These are phyloP conservation scores for Ramularia collo-cygni DNA, from an alignment of 2,329 filamentous ascomycete genomes.

Conservation along the genomic window DNA sequence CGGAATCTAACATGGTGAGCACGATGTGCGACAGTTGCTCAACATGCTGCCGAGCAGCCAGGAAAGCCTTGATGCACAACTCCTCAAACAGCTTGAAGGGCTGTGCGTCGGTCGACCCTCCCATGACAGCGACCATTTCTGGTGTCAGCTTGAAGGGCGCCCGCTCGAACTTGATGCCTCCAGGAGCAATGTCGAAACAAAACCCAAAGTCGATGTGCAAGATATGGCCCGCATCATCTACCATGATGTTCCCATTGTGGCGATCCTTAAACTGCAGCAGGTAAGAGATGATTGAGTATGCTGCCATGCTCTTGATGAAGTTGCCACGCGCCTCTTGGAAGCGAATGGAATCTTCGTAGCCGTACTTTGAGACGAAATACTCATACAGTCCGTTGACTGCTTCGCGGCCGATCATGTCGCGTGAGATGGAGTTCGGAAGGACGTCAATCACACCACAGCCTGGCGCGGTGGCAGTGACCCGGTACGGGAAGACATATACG, in stretches of 20 bases:
- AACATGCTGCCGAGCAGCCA: conserved; percentile 77
- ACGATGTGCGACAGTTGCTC: conserved; percentile 89
- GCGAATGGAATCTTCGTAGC: conserved; percentile 85
- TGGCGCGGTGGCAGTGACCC: conserved; percentile 92
- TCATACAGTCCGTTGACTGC: conserved; percentile 97
- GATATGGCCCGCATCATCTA: conserved; percentile 94
- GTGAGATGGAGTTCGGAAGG: conserved; percentile 92
- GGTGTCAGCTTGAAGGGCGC: conserved; percentile 96
- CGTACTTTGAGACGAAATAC: conserved; percentile 96
- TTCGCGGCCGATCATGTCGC: conserved; percentile 97
- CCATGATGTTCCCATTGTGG: conserved; percentile 99
- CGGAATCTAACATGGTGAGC: conserved; percentile 89
- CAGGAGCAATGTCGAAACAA: conserved; percentile 97
- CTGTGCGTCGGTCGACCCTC: conserved; percentile 71
- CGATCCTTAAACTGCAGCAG: conserved; percentile 97
- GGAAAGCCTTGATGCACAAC: conserved; percentile 88
- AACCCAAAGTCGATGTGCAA: conserved; percentile 99
- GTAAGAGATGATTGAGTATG: conserved; percentile 95
- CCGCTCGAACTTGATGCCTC: conserved; percentile 94
- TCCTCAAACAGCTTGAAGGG: conserved; percentile 95
- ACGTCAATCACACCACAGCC: conserved; percentile 98
- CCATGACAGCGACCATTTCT: conserved; percentile 99
- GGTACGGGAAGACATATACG: conserved; percentile 94
- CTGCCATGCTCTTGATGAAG: conserved; percentile 99
- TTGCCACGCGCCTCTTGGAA: conserved; percentile 95